Conservation (phyloP, 345 rosid species). For the Anacardium occidentale region DNA sequence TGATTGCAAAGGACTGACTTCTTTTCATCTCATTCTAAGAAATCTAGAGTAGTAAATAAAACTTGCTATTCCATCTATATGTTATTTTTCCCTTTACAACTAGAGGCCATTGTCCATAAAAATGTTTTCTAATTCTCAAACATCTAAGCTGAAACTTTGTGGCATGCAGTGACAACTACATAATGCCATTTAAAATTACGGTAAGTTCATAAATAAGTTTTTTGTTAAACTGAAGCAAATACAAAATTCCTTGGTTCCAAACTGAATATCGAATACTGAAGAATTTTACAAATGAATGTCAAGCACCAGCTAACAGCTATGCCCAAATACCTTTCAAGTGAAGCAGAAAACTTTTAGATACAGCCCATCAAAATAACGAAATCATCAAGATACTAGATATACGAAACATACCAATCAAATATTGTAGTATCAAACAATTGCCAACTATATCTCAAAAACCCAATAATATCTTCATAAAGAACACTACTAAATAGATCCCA, state of each 20-base stretch:
- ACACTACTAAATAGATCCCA: neutral
- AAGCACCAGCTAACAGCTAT: neutral
- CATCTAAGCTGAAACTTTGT: neutral
- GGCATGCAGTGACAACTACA: neutral
- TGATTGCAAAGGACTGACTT: too few species aligned
- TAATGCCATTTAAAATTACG: neutral
- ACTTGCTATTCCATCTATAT: neutral
- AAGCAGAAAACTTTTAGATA: neutral
- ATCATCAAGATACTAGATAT: neutral
- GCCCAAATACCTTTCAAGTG: neutral
- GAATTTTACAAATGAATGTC: neutral
- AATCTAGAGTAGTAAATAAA: too few species aligned
- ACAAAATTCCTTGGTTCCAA: neutral
- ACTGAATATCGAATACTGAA: neutral
- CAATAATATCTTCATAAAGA: neutral
- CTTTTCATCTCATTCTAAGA: too few species aligned
- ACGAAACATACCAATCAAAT: neutral
- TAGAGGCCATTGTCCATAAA: neutral
- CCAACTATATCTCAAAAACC: neutral
- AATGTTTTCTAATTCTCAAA: neutral
- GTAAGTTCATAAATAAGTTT: neutral
- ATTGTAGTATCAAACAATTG: neutral
- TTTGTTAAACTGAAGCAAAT: neutral
- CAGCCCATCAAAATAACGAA: neutral
- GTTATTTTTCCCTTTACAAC: neutral